phyloP scores from a whole-genome alignment of 495 filamentous ascomycete species.

The Immersiella caudata region DNA sequence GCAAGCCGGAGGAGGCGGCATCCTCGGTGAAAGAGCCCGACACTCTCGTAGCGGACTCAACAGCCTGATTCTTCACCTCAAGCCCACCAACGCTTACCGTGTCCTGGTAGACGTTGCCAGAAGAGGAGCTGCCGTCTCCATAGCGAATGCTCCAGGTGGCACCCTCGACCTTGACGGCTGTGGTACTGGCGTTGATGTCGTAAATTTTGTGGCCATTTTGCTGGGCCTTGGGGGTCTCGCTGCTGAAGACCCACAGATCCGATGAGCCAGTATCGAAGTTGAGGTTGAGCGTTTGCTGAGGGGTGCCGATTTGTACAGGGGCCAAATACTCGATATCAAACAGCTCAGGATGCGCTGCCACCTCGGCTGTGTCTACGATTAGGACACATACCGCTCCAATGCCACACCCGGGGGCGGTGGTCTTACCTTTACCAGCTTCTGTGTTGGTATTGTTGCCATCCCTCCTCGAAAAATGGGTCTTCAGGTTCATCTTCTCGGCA shows the following conservation, averaged over 20 bases:
- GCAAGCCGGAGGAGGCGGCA: slow-evolving; percentile 64
- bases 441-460: slow-evolving; percentile 18
- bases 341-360: slow-evolving; percentile 41
- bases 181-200: slow-evolving; percentile 51
- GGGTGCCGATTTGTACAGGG: slow-evolving; percentile 69
- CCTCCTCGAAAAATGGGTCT: not conserved
- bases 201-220: slow-evolving; percentile 58
- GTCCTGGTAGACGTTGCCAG: slow-evolving; percentile 71
- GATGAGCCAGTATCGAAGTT: slow-evolving; percentile 78
- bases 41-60: slow-evolving; percentile 68
- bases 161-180: slow-evolving; percentile 53
- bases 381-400: not conserved
- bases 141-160: slow-evolving; percentile 69
- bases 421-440: slow-evolving; percentile 20
- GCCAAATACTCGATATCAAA: slow-evolving; percentile 69
- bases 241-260: slow-evolving; percentile 67
- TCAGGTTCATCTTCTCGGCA: slow-evolving; percentile 11
- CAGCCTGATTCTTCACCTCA: slow-evolving; percentile 65
- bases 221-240: slow-evolving; percentile 43
- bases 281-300: slow-evolving; percentile 65
- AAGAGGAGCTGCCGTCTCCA: slow-evolving; percentile 69
- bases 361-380: slow-evolving; percentile 37
- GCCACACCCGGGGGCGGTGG: not conserved
- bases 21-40: slow-evolving; percentile 63
- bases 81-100: slow-evolving; percentile 69